A percentile compares a stretch with the other conserved stretches of the same genome.
These are phyloP conservation scores for Alternaria consortialis DNA, from an alignment of 2,329 filamentous ascomycete species.

Conservation along the genomic window DNA sequence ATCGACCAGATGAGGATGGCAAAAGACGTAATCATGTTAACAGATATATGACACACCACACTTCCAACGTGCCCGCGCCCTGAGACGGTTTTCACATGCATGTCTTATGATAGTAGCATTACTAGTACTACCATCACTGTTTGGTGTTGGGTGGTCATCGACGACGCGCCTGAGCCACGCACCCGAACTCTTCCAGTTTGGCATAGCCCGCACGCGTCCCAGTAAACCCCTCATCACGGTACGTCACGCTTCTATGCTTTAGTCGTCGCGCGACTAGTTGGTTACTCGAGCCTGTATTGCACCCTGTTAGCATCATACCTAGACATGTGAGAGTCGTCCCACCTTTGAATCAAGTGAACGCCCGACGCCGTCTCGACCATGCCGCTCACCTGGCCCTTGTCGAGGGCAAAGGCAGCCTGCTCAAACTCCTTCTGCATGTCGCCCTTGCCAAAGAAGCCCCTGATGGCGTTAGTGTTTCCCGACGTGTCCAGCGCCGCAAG, in stretches of 20 bases:
- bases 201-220: constrained; percentile 17
- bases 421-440: constrained; percentile 99
- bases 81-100: constrained; percentile 17
- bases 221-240: constrained; percentile 15
- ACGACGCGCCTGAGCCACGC: constrained; percentile 18
- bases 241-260: constrained; percentile 14
- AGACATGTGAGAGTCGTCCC: constrained; percentile 26
- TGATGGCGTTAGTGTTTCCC: constrained; percentile 40
- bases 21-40: constrained; percentile 7
- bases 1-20: constrained; percentile 1
- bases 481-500: neutral
- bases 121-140: constrained; percentile 16
- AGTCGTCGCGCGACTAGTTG: constrained; percentile 1
- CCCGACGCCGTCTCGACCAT: constrained; percentile 93
- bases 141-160: constrained; percentile 22
- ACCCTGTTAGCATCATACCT: constrained; percentile 22
- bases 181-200: constrained; percentile 7
- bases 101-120: constrained; percentile 15
- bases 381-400: constrained; percentile 84
- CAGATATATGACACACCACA: constrained; percentile 20
- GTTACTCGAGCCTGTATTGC: constrained; percentile 35
- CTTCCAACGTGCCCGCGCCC: constrained; percentile 27
- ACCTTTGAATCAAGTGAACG: constrained; percentile 93
- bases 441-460: constrained; percentile 88
- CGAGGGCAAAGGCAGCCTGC: constrained; percentile 89